Base-by-base conservation (phyloP, 176 grass and related monocot genomes). In the Musa acuminata region DNA sequence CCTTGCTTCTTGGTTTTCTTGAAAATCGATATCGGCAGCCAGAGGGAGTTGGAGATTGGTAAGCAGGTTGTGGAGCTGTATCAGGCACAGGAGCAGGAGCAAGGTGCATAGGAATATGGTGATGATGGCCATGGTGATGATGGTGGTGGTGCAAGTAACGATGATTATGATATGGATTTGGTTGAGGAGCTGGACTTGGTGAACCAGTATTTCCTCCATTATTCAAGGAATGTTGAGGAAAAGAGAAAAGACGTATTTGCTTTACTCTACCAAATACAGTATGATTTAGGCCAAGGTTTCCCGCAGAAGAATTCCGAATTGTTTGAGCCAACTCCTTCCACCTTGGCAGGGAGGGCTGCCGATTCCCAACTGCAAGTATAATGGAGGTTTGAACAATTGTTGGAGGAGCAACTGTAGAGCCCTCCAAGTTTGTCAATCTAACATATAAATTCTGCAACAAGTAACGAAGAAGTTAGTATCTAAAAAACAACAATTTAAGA, bases 221-320 rank as follows among this genome's bases (percentile, higher is more conserved):
- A 63, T 81, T 78, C 43, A 92, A 78, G 70, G 93, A 96, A 85
- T 96, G 81, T n/a, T 59, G 82, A 71, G 92, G 89, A 82, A 88
- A 88, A 11, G 89, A 92, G 0, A 85, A 96, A 21, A 96, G 87
- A 50, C 79, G 91, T 76, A 88, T 83, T 81, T 90, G 89, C 75
- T 96, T 92, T 80, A 96, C 93, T 85, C 71, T 83, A 51, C 89
- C 93, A 84, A 96, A 96, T 53, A 92, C 78, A 51, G 79, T 92
- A 63, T 96, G 81, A 69, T 96, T 96, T 54, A 96, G 55, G 53
- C 93, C 87, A 21, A 96, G 73, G 72, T 92, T 96, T 86, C 73
- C 85, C 64, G 85, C 87, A 78, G 93, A 96, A 26, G 89, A 96
- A 85, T 87, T 89, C 60, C 83, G 53, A 76, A 92, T 90, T 21